phyloP scores from a whole-genome alignment of 2,329 filamentous ascomycete species.

The Ceratocystis cacaofunesta region DNA sequence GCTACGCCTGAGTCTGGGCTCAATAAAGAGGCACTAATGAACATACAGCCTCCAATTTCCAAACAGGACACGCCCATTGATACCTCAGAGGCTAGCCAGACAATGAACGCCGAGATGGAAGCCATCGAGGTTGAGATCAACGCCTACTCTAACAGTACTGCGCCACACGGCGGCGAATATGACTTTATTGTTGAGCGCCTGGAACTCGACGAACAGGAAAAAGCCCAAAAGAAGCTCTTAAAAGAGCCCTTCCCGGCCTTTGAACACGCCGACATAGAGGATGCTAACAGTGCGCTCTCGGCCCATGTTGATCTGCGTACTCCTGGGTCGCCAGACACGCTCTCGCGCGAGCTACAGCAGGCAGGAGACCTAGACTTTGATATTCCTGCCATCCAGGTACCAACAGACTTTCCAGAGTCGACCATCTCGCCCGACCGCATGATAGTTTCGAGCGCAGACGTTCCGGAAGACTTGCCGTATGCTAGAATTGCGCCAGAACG shows the following conservation, averaged over 20 bases:
- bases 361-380: neutral
- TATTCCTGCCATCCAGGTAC: neutral
- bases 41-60: neutral
- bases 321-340: neutral
- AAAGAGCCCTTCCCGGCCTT: neutral
- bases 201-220: neutral
- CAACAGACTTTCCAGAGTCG: neutral
- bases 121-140: slow-evolving; percentile 5
- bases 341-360: neutral
- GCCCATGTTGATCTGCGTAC: neutral
- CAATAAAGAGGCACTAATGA: neutral
- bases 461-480: slow-evolving; percentile 1
- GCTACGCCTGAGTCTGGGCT: neutral
- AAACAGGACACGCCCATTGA: neutral
- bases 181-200: slow-evolving; percentile 5
- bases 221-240: neutral
- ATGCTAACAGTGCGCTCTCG: slow-evolving; percentile 4
- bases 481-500: neutral
- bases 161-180: neutral
- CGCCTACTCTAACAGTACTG: neutral
- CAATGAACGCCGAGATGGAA: slow-evolving; percentile 21
- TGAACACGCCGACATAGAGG: neutral
- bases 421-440: slow-evolving; percentile 3
- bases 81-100: neutral
- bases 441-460: neutral